These are phyloP conservation scores for Eurotiales sp. DNA, from an alignment of 2,329 filamentous ascomycete species.

Conservation along the genomic window DNA sequence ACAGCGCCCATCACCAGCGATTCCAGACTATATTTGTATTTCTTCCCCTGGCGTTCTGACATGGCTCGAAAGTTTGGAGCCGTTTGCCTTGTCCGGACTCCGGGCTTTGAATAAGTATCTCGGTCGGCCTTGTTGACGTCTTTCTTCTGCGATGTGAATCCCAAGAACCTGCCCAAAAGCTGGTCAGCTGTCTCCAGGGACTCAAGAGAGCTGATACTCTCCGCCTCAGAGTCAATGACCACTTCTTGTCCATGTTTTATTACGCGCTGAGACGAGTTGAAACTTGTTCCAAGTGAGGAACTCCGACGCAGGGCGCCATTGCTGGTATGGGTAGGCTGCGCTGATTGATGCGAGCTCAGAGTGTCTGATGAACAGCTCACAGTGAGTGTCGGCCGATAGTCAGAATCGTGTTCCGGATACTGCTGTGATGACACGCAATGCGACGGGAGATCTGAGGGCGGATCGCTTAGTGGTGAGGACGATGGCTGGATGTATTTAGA, in stretches of 20 bases:
- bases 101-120: slow-evolving; percentile 16
- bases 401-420: slow-evolving; percentile 15
- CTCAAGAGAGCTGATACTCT: slow-evolving; percentile 58
- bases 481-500: slow-evolving; percentile 15
- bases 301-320: slow-evolving; percentile 14
- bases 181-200: slow-evolving; percentile 54
- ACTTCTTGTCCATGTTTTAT: slow-evolving; percentile 53
- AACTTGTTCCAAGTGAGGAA: slow-evolving; percentile 22
- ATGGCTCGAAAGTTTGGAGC: slow-evolving; percentile 5
- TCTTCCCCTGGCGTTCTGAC: slow-evolving; percentile 28
- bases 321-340: slow-evolving; percentile 21
- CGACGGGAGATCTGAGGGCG: slow-evolving; percentile 21
- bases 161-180: slow-evolving; percentile 36
- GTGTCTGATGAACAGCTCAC: slow-evolving; percentile 16
- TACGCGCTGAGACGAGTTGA: slow-evolving; percentile 46
- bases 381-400: slow-evolving; percentile 18
- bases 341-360: slow-evolving; percentile 4
- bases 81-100: slow-evolving; percentile 14
- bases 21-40: slow-evolving; percentile 63
- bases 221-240: slow-evolving; percentile 68
- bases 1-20: slow-evolving; percentile 58
- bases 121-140: slow-evolving; percentile 11
- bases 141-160: slow-evolving; percentile 16
- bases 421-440: slow-evolving; percentile 18
- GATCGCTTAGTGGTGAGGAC: slow-evolving; percentile 28